Evolutionary conservation across 176 grass and related monocot genomes (phyloP), one percentile per base, ranked within the genome.

Genomic region (Tuctoria greenei): DNA sequence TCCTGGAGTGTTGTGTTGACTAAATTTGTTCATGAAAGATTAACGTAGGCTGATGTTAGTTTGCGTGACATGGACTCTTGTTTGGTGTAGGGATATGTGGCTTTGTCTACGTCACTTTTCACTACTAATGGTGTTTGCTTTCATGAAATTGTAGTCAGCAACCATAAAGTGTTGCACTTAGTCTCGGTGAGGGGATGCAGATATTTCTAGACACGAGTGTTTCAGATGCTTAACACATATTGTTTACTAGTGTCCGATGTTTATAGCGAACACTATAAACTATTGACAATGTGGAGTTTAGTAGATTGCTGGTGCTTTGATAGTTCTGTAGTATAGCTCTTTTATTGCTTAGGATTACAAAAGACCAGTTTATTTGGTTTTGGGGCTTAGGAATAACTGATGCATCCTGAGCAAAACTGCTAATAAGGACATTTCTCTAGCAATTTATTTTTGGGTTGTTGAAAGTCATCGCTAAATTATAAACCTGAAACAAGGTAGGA

Each of bases 11-110:
- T 40, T 88, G 31, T 31, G 46, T 49, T 80, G 56, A 79, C 75
- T 70, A 75, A 57, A 23, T 75, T 20, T 83, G 63, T 69, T 80
- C 38, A 70, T 70, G 34, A 64, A 84, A 28, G 69, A 64, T 84
- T 75, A 71, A 64, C 12, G 18, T 64, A 21, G 55, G 74, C 52
- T 67, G 67, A 71, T 76, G 58, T 5, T 39, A 71, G 21, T 72
- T 51, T 24, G 25, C 43, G 51, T 61, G 73, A 62, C 35, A 78
- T 44, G 14, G 1, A n/a, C n/a, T 73, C 61, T 82, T 73, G 50
- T 50, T 50, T 18, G 34, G 13, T 58, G 51, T 73, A 77, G 50
- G 66, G 67, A 43, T 67, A 39, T 49, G 56, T 65, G 47, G 36
- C 5, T 20, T 2, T 54, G 50, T 8, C 77, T 86, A 38, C 74